Percentiles rank a stretch among this genome's conserved stretches.
Evolutionary conservation across 2,329 filamentous ascomycete genomes (phyloP).

Genomic region (Hypoxylon sp.): DNA sequence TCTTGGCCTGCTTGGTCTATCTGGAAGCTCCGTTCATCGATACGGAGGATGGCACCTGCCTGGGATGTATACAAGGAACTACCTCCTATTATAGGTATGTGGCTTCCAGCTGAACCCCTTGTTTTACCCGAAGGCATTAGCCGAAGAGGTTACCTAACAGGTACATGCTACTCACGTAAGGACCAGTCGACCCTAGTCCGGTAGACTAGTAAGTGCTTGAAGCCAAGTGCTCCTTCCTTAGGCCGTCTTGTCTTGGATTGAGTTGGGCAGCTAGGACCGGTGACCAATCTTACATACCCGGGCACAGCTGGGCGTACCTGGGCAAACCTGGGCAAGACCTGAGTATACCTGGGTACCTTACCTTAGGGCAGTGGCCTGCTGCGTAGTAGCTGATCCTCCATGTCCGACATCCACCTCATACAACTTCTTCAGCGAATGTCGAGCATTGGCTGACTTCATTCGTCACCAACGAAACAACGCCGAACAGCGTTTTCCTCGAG

Average conservation of each 20-base stretch:
- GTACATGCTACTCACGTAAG: slow-evolving; percentile 20
- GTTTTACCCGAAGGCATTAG: slow-evolving; percentile 41
- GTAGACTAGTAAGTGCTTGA: slow-evolving; percentile 6
- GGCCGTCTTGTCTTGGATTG: slow-evolving; percentile 11
- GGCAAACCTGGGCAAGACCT: too few species aligned
- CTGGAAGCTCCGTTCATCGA: slow-evolving; percentile 14
- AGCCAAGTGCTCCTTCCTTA: neutral
- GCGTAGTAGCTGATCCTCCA: slow-evolving; percentile 2
- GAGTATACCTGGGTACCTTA: slow-evolving; percentile 3
- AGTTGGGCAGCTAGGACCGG: slow-evolving; percentile 37
- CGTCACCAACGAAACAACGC: slow-evolving; percentile 25
- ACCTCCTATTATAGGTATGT: slow-evolving; percentile 1
- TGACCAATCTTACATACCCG: slow-evolving; percentile 2
- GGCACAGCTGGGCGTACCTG: too few species aligned
- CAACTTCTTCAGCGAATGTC: slow-evolving; percentile 22
- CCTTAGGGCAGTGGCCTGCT: neutral
- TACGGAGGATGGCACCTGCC: slow-evolving; percentile 10
- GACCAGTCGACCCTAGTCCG: neutral
- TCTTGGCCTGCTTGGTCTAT: neutral
- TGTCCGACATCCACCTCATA: slow-evolving; percentile 1
- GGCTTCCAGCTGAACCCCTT: slow-evolving; percentile 22
- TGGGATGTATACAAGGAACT: slow-evolving; percentile 3
- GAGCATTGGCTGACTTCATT: slow-evolving; percentile 30
- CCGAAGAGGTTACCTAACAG: slow-evolving; percentile 23
- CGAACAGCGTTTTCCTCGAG: slow-evolving; percentile 26